Evolutionary conservation across 2,329 filamentous ascomycete species (phyloP), one percentile per base, ranked within the genome.

Genomic region (Graphilbum fragrans): DNA sequence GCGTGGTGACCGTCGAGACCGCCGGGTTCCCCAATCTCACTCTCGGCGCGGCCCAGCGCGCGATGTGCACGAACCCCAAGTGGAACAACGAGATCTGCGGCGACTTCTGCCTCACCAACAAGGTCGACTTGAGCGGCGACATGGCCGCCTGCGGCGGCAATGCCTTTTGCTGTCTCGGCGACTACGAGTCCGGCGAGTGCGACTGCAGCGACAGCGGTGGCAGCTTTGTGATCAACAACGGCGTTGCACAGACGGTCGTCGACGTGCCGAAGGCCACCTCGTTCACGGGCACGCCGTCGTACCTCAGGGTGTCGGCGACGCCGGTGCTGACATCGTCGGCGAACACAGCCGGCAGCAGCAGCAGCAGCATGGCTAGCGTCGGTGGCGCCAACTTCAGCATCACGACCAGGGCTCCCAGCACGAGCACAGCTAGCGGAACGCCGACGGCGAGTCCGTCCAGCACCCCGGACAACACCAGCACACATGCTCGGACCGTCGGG

Each of bases 1-100:
- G 53, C 43, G 44, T 50, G 34, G 47, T 50, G 19, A 50, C 52
- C 7, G 44, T 35, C 9, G 41, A 45, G 27, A 47, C 41, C 22
- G 37, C 38, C 16, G 25, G 41, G 8, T 49, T 42, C 21, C 49
- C 49, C 19, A 52, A 52, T 33, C 21, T 50, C 4, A 49, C 42
- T 5, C 11, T 43, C 1, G 49, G 50, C n/a, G 45, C 47, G 12
- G 49, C 49, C 14, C 38, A 39, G 19, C 44, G 51, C 9, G 46
- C 42, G 19, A 49, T 51, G 18, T 55, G 53, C 41, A 53, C 53
- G 12, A 48, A 50, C 29, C 51, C 47, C 20, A 19, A 41, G 22
- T 56, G 53, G 53, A 45, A 47, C 22, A 51, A 50, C 41, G 34
- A 41, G 3, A 44, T 47, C 29, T 54, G 53, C 23, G 53, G 53